These are phyloP conservation scores for Inga leiocalycina DNA, from an alignment of 306 rosid species.

Conservation along the genomic window DNA sequence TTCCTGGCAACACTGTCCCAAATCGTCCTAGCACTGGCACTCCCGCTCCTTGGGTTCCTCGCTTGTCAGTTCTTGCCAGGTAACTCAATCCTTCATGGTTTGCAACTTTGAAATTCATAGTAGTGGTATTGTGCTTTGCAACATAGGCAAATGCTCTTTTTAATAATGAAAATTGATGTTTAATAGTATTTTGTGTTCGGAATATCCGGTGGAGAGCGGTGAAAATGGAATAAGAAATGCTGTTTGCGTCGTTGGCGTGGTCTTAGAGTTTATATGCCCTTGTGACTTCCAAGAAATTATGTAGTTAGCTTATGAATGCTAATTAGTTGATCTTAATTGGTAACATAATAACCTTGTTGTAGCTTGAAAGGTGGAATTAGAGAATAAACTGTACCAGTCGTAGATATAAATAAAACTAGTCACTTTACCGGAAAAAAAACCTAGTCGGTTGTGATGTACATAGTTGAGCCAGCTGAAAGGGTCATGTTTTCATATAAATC, in stretches of 20 bases:
- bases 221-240: background rate
- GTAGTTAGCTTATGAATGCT: background rate
- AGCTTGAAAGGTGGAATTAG: background rate
- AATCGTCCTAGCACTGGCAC: conserved; percentile 89
- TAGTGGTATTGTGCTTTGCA: background rate
- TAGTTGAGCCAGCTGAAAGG: background rate
- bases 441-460: background rate
- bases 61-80: conserved; percentile 93
- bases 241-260: background rate
- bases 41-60: conserved; percentile 98
- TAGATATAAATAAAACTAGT: no score
- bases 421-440: no score
- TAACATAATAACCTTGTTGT: background rate
- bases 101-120: background rate
- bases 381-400: no score
- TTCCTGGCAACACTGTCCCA: conserved; percentile 48
- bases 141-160: background rate
- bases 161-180: background rate
- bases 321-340: background rate
- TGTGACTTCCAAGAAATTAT: no score
- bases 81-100: background rate
- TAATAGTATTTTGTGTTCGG: background rate
- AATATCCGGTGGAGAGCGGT: background rate
- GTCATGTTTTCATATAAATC: background rate
- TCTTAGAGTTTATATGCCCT: background rate